A percentile compares a stretch with the other conserved stretches of the same genome.
Conservation (phyloP, 2,329 filamentous ascomycete species). For the Monosporascus sp. region DNA sequence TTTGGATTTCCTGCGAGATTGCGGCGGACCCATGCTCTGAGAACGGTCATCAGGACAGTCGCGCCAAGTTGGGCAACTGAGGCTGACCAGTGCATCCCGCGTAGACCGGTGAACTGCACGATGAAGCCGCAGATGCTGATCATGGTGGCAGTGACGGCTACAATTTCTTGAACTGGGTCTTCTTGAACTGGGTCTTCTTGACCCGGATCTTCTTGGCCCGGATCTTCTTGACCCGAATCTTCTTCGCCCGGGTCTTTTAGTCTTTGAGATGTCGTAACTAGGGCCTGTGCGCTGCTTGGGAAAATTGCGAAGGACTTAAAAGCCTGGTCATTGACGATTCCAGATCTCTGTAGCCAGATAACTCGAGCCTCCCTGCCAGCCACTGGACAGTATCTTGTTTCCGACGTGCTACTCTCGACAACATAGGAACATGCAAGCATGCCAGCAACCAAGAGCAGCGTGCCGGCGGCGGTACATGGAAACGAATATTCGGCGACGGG, state of each 20-base stretch:
- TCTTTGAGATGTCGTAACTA: conserved; percentile 5
- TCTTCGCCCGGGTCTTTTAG: too few relatives aligned
- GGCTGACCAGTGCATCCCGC: conserved; percentile 21
- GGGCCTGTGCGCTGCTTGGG: conserved; percentile 1
- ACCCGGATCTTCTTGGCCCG: too few relatives aligned
- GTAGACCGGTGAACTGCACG: conserved; percentile 22
- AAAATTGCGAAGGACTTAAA: conserved; percentile 22
- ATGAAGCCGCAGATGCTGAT: conserved; percentile 20
- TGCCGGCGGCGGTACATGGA: conserved; percentile 21
- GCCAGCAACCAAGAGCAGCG: conserved; percentile 17
- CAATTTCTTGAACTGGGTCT: background rate
- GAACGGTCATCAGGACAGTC: conserved; percentile 16
- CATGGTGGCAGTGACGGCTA: conserved; percentile 9
- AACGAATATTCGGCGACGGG: conserved; percentile 15
- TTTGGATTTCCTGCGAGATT: conserved; percentile 9
- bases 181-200: background rate
- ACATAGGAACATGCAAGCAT: conserved; percentile 26
- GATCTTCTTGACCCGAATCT: too few relatives aligned
- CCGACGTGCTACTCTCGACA: conserved; percentile 24
- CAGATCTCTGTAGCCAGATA: conserved; percentile 25
- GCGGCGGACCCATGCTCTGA: conserved; percentile 20
- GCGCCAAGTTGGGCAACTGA: conserved; percentile 20
- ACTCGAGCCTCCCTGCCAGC: conserved; percentile 5
- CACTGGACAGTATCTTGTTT: conserved; percentile 6
- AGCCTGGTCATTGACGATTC: conserved; percentile 21